Conservation (phyloP, 176 grass and related monocot genomes). For the Guadua angustifolia region DNA sequence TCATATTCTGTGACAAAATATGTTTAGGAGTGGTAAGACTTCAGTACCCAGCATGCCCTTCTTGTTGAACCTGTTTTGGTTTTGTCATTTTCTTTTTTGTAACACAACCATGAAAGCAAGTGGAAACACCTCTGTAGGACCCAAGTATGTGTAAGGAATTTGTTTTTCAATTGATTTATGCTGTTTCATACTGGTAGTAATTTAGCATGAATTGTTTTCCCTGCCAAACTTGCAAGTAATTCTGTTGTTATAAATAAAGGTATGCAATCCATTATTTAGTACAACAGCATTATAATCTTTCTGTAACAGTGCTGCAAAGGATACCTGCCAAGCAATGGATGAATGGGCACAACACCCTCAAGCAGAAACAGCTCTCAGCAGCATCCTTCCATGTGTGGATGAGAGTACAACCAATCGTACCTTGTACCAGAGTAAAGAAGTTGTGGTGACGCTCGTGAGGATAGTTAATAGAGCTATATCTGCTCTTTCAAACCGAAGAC, state of each 20-base stretch:
- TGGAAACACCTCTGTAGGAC: conserved; percentile 11
- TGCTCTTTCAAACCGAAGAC: conserved; percentile 54
- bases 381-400: conserved; percentile 86
- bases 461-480: conserved; percentile 85
- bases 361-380: conserved; percentile 85
- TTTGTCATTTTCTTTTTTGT: conserved; percentile 5
- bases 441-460: conserved; percentile 67
- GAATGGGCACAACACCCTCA: conserved; percentile 86
- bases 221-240: background rate
- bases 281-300: conserved; percentile 17
- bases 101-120: conserved; percentile 35
- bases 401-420: conserved; percentile 84
- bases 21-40: background rate
- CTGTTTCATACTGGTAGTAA: background rate
- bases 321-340: conserved; percentile 86
- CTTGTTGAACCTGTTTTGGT: background rate
- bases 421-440: conserved; percentile 86
- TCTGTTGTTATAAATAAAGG: conserved; percentile 17
- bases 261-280: background rate
- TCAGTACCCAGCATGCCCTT: background rate
- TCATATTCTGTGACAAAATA: background rate
- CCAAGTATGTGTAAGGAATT: background rate
- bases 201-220: background rate
- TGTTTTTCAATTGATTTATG: background rate
- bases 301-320: conserved; percentile 62